These are phyloP conservation scores for Microascus cirrosus DNA, from an alignment of 2,329 filamentous ascomycete genomes.

Conservation along the genomic window DNA sequence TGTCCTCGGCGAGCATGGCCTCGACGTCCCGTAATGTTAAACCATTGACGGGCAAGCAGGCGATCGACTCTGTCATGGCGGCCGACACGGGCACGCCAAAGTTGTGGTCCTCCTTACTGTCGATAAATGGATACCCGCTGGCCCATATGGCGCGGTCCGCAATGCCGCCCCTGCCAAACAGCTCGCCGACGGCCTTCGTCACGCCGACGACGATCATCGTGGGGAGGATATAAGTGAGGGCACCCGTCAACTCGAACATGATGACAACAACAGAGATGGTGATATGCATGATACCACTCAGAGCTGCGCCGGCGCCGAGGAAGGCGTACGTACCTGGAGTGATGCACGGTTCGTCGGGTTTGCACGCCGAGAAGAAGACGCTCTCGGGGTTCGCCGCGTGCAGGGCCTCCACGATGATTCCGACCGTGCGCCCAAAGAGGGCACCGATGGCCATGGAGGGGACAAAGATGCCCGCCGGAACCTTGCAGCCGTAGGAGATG, in stretches of 20 bases:
- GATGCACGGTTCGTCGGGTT: conserved; percentile 88
- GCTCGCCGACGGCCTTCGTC: conserved; percentile 83
- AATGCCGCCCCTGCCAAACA: conserved; percentile 92
- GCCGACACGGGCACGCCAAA: conserved; percentile 89
- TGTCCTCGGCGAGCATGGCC: conserved; percentile 61
- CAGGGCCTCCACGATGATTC: conserved; percentile 83
- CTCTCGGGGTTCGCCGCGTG: conserved; percentile 75
- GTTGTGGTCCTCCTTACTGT: conserved; percentile 95
- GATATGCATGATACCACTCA: conserved; percentile 97
- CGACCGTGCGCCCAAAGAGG: conserved; percentile 86
- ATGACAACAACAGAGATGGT: conserved; percentile 96
- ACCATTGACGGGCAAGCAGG: conserved; percentile 63
- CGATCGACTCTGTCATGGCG: conserved; percentile 72
- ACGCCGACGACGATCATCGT: conserved; percentile 99
- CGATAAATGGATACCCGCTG: conserved; percentile 91
- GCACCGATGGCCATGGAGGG: conserved; percentile 97
- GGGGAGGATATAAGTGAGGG: conserved; percentile 88
- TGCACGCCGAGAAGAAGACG: conserved; percentile 77
- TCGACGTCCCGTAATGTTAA: conserved; percentile 70
- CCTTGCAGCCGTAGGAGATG: conserved; percentile 94
- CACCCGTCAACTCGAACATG: conserved; percentile 98
- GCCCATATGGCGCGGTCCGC: conserved; percentile 99
- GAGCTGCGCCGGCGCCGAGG: conserved; percentile 77
- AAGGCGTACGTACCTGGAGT: conserved; percentile 97
- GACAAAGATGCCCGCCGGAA: conserved; percentile 94